Conservation (phyloP, 345 rosid genomes). For the Gossypium raimondii region DNA sequence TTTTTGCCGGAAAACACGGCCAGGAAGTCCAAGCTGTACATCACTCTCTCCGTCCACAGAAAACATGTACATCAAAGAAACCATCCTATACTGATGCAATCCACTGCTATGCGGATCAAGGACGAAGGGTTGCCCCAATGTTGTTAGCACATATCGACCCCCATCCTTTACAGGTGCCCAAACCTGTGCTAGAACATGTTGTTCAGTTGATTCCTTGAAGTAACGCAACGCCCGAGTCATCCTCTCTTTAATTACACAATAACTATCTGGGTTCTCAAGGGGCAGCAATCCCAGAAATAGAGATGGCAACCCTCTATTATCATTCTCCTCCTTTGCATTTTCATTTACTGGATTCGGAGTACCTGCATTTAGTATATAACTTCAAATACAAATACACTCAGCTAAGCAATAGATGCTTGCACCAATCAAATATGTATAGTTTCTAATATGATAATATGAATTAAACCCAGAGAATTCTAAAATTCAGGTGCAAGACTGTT, state of each 20-base stretch:
- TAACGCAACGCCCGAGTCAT: constrained; percentile 79
- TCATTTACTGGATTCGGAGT: constrained; percentile 40
- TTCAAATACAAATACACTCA: constrained; percentile 10
- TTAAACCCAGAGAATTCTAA: neutral
- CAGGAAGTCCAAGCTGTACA: constrained; percentile 83
- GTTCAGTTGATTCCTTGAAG: constrained; percentile 79
- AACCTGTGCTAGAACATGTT: constrained; percentile 81
- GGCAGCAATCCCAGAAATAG: constrained; percentile 50
- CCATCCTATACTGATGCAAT: constrained; percentile 83
- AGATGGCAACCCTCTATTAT: constrained; percentile 38
- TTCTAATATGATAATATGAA: neutral
- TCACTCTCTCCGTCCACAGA: constrained; percentile 70
- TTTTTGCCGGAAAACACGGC: constrained; percentile 80
- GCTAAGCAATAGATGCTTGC: neutral
- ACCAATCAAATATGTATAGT: neutral
- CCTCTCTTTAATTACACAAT: constrained; percentile 68
- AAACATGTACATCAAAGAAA: constrained; percentile 67
- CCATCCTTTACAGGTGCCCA: constrained; percentile 81
- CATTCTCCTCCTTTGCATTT: constrained; percentile 31
- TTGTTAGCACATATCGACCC: constrained; percentile 60
- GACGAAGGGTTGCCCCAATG: constrained; percentile 90
- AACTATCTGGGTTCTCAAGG: constrained; percentile 53
- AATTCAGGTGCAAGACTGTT: neutral
- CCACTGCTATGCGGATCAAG: constrained; percentile 69
- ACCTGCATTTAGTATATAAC: constrained; percentile 34